A percentile compares a stretch with the other conserved stretches of the same genome.
These are phyloP conservation scores for Panellus pusillus DNA, from an alignment of 768 basidiomycete genomes.

Conservation along the genomic window DNA sequence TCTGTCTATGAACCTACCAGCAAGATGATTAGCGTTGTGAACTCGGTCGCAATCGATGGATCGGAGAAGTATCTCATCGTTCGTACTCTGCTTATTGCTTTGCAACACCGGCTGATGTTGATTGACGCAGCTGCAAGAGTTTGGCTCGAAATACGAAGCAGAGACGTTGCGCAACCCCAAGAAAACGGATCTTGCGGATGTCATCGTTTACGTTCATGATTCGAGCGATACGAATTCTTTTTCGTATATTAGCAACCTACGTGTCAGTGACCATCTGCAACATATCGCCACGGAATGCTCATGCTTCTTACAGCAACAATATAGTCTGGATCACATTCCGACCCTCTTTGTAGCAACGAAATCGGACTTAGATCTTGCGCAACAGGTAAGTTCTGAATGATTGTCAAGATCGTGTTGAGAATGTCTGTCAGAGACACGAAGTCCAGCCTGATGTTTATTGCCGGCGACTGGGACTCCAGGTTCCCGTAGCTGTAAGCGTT, in stretches of 20 bases:
- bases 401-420: neutral
- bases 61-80: conserved; percentile 97
- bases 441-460: conserved; percentile 99
- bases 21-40: conserved; percentile 89
- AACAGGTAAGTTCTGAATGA: conserved; percentile 61
- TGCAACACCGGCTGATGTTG: neutral
- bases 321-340: conserved; percentile 91
- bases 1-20: conserved; percentile 84
- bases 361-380: conserved; percentile 93
- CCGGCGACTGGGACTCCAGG: conserved; percentile 82
- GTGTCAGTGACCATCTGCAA: conserved; percentile 48
- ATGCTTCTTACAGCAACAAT: conserved; percentile 77
- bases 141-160: conserved; percentile 92
- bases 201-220: conserved; percentile 94
- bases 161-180: conserved; percentile 87
- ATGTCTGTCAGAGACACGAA: conserved; percentile 75
- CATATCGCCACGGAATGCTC: conserved; percentile 14
- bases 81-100: conserved; percentile 33
- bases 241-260: conserved; percentile 94
- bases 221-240: conserved; percentile 99
- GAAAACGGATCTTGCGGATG: conserved; percentile 90
- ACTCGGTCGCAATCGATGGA: conserved; percentile 91
- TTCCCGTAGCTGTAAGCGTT: conserved; percentile 93
- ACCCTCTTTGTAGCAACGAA: conserved; percentile 99
- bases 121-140: conserved; percentile 81